Evolutionary conservation across 805 yeast species (phyloP), one percentile per base, ranked within the genome.

Genomic region (Metschnikowia kunwiensis): DNA sequence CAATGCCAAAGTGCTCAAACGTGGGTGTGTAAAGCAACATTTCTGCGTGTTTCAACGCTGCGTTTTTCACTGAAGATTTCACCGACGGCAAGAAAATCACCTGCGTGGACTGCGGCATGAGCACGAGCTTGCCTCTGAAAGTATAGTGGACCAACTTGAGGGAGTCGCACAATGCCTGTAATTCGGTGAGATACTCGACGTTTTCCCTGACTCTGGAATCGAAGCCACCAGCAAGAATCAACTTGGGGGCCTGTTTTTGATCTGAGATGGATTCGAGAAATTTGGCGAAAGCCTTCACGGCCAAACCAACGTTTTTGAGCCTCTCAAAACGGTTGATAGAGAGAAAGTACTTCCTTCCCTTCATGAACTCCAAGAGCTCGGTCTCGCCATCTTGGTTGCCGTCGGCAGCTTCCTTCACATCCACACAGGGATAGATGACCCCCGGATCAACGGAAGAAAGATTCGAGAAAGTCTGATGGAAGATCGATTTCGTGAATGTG

Each of bases 1-100:
- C 99, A 46, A 93, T 93, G 10, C 99, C 99, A 56, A 93, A 93
- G 63, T 93, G 99, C 59, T 93, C 98, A 50, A 74, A 75, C 0
- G 84, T 71, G 3, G 99, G 98, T 0, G 99, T 93, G 55, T 93
- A 93, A 29, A 89, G 61, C 15, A 93, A 68, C 38, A 84, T 49
- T 30, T 73, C 71, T 2, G 89, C 70, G 7, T 66, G 59, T 24
- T 71, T 57, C 22, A 93, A 63, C 18, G 93, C 68, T 72, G 64
- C 54, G 70, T 79, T 60, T 41, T 87, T 86, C 41, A 84, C 56
- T 2, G 71, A 55, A 1, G 87, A 70, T 26, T 84, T 72, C 7
- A 91, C 76, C 0, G 96, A 86, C 0, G 96, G 95, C 40, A 89
- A 57, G 58, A 93, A 93, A 11, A 86, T 55, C 2, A 87, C 77